Evolutionary conservation across 2,329 filamentous ascomycete genomes (phyloP), one percentile per base, ranked within the genome.

Genomic region (Ramichloridium luteum): DNA sequence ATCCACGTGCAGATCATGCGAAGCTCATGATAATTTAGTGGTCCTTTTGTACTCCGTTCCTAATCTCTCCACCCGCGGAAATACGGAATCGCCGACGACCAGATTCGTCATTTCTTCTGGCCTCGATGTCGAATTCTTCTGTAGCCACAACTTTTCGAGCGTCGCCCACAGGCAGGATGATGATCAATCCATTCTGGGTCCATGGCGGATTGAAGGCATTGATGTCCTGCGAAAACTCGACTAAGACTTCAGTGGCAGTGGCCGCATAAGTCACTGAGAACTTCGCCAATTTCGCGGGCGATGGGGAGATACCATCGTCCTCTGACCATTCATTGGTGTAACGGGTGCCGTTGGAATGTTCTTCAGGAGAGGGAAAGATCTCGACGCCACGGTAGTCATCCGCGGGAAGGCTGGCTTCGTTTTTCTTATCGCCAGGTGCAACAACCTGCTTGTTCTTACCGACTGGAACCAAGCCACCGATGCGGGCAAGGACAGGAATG

Each of bases 311-410:
- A 0, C 69, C 70, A 49, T 74, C 69, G 38, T 74, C 70, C 46
- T 74, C 70, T 28, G 61, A 62, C 69, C 70, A 74, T 1, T 53
- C 60, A 10, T 53, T 60, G 11, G 37, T 38, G 37, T 57, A 66
- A 5, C 50, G 56, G 10, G 46, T 50, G 1, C 47, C 53, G 8
- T 50, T 43, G 1, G 53, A 60, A 2, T 54, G 15, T 14, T 51
- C 57, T 0, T 56, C 56, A 15, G 52, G 50, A 0, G 68, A 62
- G 3, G 70, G 70, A 47, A 73, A 74, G 13, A 74, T 62, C 46
- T 74, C 70, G 0, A 74, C 55, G 1, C 60, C 70, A 5, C 70
- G 59, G 40, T 67, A 72, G 39, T 74, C 67, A 36, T 74, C 70
- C 1, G 60, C 43, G 8, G 62, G 61, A 12, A 62, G 49, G 13